These are phyloP conservation scores for Thalia dealbata DNA, from an alignment of 176 grass and related monocot species.

Conservation along the genomic window DNA sequence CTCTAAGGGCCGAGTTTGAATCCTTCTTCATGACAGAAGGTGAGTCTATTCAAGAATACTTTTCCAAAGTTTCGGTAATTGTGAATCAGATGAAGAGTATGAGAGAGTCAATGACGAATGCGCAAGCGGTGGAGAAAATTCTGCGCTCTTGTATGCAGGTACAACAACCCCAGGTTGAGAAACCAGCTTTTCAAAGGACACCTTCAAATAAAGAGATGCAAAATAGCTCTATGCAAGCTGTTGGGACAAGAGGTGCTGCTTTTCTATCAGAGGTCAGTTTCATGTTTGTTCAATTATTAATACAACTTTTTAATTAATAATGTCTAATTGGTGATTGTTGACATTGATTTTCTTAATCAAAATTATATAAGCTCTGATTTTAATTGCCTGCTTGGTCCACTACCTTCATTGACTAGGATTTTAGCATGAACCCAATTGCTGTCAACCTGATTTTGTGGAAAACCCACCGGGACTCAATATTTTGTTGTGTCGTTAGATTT, in stretches of 20 bases:
- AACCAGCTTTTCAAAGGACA: conserved; percentile 7
- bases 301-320: not conserved
- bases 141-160: not conserved
- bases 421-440: not conserved
- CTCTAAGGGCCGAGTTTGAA: too few relatives aligned
- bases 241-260: conserved; percentile 38
- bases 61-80: too few relatives aligned
- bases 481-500: not conserved
- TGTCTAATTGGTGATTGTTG: not conserved
- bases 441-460: not conserved
- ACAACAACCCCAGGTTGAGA: not conserved
- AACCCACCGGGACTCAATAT: not conserved
- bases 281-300: conserved; percentile 5
- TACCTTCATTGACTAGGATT: not conserved
- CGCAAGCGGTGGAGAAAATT: too few relatives aligned
- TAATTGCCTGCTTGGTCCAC: too few relatives aligned
- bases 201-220: conserved; percentile 34
- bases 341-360: too few relatives aligned
- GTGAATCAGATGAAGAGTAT: too few relatives aligned
- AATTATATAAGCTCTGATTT: not conserved
- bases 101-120: too few relatives aligned
- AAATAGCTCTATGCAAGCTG: conserved; percentile 20
- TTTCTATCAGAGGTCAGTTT: conserved; percentile 65
- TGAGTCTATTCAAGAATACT: too few relatives aligned
- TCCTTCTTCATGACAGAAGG: too few relatives aligned